Evolutionary conservation across 768 basidiomycete species (phyloP), one percentile per base, ranked within the genome.

Genomic region (Phanerochaete carnosa): DNA sequence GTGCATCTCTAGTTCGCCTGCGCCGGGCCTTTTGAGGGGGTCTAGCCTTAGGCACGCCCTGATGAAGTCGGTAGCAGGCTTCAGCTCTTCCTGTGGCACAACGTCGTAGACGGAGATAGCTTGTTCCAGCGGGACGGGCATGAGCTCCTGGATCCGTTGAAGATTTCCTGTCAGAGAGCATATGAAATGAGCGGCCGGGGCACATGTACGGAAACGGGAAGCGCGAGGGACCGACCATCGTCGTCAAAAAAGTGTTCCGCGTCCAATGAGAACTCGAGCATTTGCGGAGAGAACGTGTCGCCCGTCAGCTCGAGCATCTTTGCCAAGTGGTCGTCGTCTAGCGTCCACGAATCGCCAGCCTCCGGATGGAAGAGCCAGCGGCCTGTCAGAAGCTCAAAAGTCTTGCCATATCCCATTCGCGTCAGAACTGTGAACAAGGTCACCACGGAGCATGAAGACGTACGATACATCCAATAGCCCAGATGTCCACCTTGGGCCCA

Each of bases 391-490:
- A 72, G 64, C 55, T 72, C 71, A 57, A 70, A 73, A 11, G 67
- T 59, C 63, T 72, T n/a, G n/a, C n/a, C n/a, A n/a, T n/a, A 43
- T 26, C 26, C 19, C 19, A 26, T 4, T 49, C n/a, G n/a, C n/a
- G n/a, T n/a, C n/a, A n/a, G n/a, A 55, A n/a, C 13, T 19, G 54
- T 23, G 7, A 25, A 22, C 22, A 13, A 2, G 61, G 19, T 22
- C 32, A 52, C 22, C 3, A 52, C 51, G 23, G 9, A 28, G 22
- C 19, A 4, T 15, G 19, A 15, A 12, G 9, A 57, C 68, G 43
- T 49, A 70, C 72, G 26, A 73, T 39, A 43, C 72, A 74, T 9
- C 73, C 72, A 15, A 74, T 35, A 49, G 69, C 69, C 73, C 73
- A 75, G 30, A 75, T 68, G 56, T 72, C 70, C 1, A 69, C 50